These are phyloP conservation scores for Thymus quinquecostatus DNA, from an alignment of 257 asterid genomes.

Conservation along the genomic window DNA sequence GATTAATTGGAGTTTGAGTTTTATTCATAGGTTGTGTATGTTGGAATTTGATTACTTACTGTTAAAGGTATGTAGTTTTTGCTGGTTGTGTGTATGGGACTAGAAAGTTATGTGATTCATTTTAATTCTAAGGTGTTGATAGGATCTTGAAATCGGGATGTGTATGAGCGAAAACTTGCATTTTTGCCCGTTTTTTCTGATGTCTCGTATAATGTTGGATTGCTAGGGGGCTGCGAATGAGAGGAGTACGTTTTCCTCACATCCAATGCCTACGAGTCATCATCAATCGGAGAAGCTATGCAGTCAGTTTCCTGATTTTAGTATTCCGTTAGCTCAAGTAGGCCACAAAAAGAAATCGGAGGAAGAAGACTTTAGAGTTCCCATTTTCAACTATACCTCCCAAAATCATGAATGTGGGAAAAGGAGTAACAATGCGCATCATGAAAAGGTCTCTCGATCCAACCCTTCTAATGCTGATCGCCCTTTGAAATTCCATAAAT, in stretches of 20 bases:
- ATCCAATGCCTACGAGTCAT: conserved; percentile 40
- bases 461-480: conserved; percentile 33
- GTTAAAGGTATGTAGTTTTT: conserved; percentile 5
- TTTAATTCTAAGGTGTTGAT: background rate
- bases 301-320: conserved; percentile 36
- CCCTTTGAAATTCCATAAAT: conserved; percentile 35
- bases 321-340: conserved; percentile 37
- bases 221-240: conserved; percentile 60
- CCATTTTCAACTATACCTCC: conserved; percentile 50
- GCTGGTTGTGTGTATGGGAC: conserved; percentile 2
- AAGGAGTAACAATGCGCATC: conserved; percentile 4
- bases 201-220: conserved; percentile 14
- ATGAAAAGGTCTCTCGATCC: conserved; percentile 38
- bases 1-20: background rate
- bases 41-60: background rate
- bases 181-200: background rate
- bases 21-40: background rate
- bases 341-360: conserved; percentile 50
- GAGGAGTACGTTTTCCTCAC: conserved; percentile 40
- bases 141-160: conserved; percentile 11
- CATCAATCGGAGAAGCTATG: conserved; percentile 50
- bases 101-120: background rate
- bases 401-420: conserved; percentile 45
- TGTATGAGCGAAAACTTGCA: background rate
- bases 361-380: conserved; percentile 77